These are phyloP conservation scores for Apophysomyces sp. DNA, from an alignment of 371 early-diverging fungal species.

Conservation along the genomic window DNA sequence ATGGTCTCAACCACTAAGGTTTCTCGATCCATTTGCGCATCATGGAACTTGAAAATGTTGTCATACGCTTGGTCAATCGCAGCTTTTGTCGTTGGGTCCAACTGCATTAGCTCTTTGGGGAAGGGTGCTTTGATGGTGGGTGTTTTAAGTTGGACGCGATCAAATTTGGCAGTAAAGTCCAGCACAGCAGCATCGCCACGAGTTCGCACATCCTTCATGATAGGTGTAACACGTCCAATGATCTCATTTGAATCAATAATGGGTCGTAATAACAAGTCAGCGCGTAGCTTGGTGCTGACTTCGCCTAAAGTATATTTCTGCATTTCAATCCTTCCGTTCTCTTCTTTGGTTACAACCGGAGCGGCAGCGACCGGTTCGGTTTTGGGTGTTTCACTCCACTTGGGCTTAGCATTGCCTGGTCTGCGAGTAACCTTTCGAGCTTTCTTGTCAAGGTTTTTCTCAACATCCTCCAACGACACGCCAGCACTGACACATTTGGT, in stretches of 20 bases:
- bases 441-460: constrained; percentile 79
- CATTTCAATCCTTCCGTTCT: constrained; percentile 60
- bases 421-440: constrained; percentile 87
- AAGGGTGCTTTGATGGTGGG: constrained; percentile 88
- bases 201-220: constrained; percentile 80
- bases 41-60: constrained; percentile 92
- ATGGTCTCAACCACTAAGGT: constrained; percentile 88
- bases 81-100: constrained; percentile 66
- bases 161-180: constrained; percentile 89
- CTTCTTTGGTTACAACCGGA: constrained; percentile 13
- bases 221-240: constrained; percentile 84
- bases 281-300: constrained; percentile 48
- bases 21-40: constrained; percentile 81
- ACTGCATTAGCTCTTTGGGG: constrained; percentile 58
- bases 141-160: constrained; percentile 72
- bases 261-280: constrained; percentile 81
- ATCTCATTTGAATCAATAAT: constrained; percentile 90
- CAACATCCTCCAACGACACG: constrained; percentile 84
- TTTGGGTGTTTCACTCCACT: constrained; percentile 41
- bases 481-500: constrained; percentile 83
- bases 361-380: constrained; percentile 21
- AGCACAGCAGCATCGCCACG: constrained; percentile 87
- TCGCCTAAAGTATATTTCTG: constrained; percentile 50
- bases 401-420: constrained; percentile 93
- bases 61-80: constrained; percentile 95